Base-by-base conservation (phyloP, 805 yeast species). In the Wickerhamiella australiensis region DNA sequence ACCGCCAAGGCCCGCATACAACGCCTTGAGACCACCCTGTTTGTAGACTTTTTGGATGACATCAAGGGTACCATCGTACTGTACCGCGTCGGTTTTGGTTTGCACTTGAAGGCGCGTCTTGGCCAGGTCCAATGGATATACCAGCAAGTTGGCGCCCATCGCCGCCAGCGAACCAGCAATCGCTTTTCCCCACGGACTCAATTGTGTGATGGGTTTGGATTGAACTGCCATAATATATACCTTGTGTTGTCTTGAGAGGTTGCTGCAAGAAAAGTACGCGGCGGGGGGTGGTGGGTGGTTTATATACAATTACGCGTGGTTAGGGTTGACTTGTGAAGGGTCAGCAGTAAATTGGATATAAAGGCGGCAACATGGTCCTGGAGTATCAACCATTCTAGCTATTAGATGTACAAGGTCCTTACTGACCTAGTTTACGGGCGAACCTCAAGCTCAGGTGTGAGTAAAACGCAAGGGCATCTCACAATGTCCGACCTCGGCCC, bases 111-210 rank as follows among this genome's bases (percentile, higher is more conserved):
- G 76, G 52, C 80, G 69, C 0, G 92, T 82, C 61, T 84, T 84
- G 53, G 82, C 74, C 59, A 85, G 68, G 61, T 85, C 95, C 42
- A 85, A 65, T 0, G 95, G 95, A 59, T 85, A 85, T 1, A 85
- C 88, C 40, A 78, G 69, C 6, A 85, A 68, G 65, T 83, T 85
- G 37, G 95, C 94, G 46, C 82, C 62, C 20, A 80, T 80, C 1
- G 94, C 84, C 7, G 94, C 92, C 44, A 81, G 70, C 0, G 94
- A 85, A 0, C 94, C 95, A 46, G 84, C 78, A 13, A 83, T 72
- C 0, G 95, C 95, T 59, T 79, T 77, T 55, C 85, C 94, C 59
- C 85, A 67, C 6, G 85, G 82, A n/a, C 80, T 58, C 40, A 65
- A 57, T 27, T 25, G 25, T 18, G 46, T 53, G 13, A 29, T 29